A percentile compares a stretch with the other conserved stretches of the same genome.
Evolutionary conservation across 306 rosid genomes (phyloP).

Genomic region (Prunus mongolica): DNA sequence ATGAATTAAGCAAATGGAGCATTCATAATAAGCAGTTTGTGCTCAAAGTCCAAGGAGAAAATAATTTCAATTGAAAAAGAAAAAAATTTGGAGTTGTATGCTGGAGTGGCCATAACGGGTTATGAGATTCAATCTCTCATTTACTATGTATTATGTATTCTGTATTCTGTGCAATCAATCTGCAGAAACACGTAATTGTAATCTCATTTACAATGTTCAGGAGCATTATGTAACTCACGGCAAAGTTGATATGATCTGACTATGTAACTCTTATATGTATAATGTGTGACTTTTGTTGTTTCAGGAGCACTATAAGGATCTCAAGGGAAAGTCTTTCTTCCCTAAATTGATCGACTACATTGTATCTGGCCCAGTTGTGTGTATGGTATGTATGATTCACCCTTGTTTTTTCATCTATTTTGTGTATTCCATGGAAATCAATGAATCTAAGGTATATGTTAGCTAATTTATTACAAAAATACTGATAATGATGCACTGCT

Average conservation of each 20-base stretch:
- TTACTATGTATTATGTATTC: not conserved
- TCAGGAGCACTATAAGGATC: slow-evolving; percentile 96
- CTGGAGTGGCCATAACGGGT: not conserved
- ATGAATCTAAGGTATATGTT: slow-evolving; percentile 13
- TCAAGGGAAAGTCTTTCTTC: slow-evolving; percentile 76
- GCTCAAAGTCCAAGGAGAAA: not conserved
- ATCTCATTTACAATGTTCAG: not conserved
- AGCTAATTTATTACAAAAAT: not conserved
- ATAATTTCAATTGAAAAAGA: not conserved
- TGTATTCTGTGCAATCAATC: not conserved
- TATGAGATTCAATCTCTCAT: not conserved
- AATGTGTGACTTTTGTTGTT: slow-evolving; percentile 20
- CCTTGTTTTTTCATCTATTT: not conserved
- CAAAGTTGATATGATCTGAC: not conserved
- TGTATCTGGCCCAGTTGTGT: slow-evolving; percentile 96
- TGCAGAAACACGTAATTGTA: not conserved
- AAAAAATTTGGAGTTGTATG: not conserved
- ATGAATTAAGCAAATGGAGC: not conserved
- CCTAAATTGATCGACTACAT: slow-evolving; percentile 78
- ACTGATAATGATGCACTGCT: slow-evolving; percentile 28
- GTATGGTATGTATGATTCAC: slow-evolving; percentile 73
- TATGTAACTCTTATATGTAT: not conserved
- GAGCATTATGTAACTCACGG: not conserved
- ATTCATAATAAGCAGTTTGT: not conserved
- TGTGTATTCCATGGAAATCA: not conserved